Evolutionary conservation across 495 filamentous ascomycete genomes (phyloP).

Genomic region (Penicillium cosmopolitanum): DNA sequence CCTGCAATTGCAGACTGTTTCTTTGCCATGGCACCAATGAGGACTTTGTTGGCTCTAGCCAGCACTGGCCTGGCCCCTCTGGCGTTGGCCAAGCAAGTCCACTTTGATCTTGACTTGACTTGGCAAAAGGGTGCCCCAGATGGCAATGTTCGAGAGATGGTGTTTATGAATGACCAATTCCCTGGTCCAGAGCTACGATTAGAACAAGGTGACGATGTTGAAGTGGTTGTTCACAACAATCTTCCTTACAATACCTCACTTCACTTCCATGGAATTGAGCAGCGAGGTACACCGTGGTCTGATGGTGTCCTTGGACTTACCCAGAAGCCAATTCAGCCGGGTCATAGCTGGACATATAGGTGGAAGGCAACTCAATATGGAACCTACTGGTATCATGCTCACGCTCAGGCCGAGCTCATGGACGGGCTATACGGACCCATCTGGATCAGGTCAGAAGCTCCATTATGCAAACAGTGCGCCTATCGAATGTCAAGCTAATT

Average conservation of each 20-base stretch:
- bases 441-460: conserved; percentile 35
- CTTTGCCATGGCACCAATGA: conserved; percentile 17
- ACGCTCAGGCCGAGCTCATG: conserved; percentile 48
- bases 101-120: conserved; percentile 39
- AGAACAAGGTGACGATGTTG: conserved; percentile 60
- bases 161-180: conserved; percentile 62
- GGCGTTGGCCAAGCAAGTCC: conserved; percentile 27
- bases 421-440: conserved; percentile 58
- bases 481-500: background rate
- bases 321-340: conserved; percentile 50
- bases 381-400: conserved; percentile 51
- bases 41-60: conserved; percentile 15
- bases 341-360: conserved; percentile 49
- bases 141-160: conserved; percentile 45
- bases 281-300: conserved; percentile 46
- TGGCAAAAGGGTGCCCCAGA: conserved; percentile 45
- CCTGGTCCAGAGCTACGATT: conserved; percentile 57
- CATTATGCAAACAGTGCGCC: background rate
- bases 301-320: conserved; percentile 55
- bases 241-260: conserved; percentile 52
- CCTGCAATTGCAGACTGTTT: background rate
- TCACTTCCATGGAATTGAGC: conserved; percentile 48
- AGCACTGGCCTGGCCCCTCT: conserved; percentile 13
- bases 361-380: conserved; percentile 40
- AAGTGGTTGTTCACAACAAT: conserved; percentile 57